Conservation (phyloP, 306 rosid species). For the Arachis hypogaea region DNA sequence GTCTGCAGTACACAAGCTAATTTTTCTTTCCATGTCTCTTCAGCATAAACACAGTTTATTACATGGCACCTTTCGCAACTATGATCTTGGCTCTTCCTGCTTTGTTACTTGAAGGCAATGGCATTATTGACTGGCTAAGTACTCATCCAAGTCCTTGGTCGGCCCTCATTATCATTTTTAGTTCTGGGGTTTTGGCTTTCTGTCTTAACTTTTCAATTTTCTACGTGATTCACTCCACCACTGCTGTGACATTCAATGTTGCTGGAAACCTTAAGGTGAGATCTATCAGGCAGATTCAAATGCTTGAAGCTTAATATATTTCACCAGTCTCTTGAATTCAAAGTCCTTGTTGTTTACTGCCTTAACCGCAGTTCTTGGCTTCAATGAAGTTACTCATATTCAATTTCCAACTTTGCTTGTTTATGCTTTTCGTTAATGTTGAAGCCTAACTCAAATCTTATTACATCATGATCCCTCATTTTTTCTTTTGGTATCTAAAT, state of each 20-base stretch:
- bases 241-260: constrained; percentile 95
- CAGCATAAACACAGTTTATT: constrained; percentile 97
- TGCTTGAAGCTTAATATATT: constrained; percentile 7
- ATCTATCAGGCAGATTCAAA: constrained; percentile 21
- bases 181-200: constrained; percentile 94
- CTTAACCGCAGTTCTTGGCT: background rate
- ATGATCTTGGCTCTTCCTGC: constrained; percentile 98
- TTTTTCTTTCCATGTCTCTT: constrained; percentile 35
- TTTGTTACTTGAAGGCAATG: constrained; percentile 84
- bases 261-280: constrained; percentile 99
- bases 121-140: constrained; percentile 80
- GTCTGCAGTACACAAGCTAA: constrained; percentile 35
- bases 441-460: background rate
- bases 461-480: background rate
- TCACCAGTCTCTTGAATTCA: constrained; percentile 1
- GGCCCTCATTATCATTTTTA: constrained; percentile 76
- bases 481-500: no score
- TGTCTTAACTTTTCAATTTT: constrained; percentile 97
- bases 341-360: background rate
- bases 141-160: constrained; percentile 70
- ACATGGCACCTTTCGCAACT: constrained; percentile 98
- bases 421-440: background rate
- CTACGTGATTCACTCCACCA: constrained; percentile 95
- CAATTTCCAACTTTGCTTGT: background rate
- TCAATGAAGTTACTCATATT: constrained; percentile 13